Conservation (phyloP, 257 asterid genomes). For the Plantago ovata region DNA sequence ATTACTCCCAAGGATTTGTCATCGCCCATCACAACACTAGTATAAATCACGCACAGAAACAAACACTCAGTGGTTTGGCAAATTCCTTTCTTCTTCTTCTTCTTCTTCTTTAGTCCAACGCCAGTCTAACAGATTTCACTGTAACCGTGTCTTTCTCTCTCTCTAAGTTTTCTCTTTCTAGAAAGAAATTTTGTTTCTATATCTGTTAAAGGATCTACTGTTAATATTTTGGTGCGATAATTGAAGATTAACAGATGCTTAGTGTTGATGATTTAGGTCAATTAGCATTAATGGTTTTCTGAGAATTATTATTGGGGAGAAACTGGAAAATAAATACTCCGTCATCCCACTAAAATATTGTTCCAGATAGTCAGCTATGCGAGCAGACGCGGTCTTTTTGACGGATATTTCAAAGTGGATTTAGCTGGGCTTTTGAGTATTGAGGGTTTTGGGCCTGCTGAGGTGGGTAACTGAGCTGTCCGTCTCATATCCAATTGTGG, state of each 20-base stretch:
- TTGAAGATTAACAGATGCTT: too few relatives aligned
- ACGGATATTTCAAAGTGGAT: slow-evolving; percentile 2
- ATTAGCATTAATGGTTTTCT: too few relatives aligned
- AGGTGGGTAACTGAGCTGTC: too few relatives aligned
- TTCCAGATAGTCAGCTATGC: too few relatives aligned
- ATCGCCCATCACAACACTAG: slow-evolving; percentile 68
- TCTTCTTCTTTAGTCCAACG: neutral
- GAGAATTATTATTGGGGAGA: too few relatives aligned
- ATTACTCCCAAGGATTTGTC: slow-evolving; percentile 61
- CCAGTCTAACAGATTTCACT: too few relatives aligned
- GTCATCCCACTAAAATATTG: too few relatives aligned
- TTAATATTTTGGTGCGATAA: too few relatives aligned
- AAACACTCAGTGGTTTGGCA: neutral
- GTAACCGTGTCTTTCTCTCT: neutral
- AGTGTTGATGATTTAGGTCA: too few relatives aligned
- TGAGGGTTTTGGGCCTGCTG: neutral
- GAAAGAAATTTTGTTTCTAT: neutral
- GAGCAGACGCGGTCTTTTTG: neutral
- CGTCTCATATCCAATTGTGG: neutral
- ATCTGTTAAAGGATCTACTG: neutral
- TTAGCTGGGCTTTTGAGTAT: too few relatives aligned
- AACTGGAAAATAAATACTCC: too few relatives aligned
- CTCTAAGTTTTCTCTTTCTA: too few relatives aligned
- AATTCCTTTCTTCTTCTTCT: neutral
- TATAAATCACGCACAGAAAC: neutral